Evolutionary conservation across 148 eudicot species (phyloP), one percentile per base, ranked within the genome.

Genomic region (Selenicereus undatus): DNA sequence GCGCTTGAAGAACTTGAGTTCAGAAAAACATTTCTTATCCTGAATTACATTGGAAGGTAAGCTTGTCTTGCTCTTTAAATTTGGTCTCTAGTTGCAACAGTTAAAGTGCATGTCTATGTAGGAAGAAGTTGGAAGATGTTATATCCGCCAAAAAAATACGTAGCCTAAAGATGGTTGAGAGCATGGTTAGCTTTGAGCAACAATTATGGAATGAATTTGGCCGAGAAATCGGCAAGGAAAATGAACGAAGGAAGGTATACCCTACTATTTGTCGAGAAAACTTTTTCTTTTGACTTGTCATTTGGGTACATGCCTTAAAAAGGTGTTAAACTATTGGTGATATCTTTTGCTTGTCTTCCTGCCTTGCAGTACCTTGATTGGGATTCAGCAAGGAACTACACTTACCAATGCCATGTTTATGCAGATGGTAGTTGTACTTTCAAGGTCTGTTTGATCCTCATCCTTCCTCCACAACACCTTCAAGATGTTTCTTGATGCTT

Each of bases 31-130:
- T 93, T 93, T 83, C 76, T 93, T 42, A 51, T 93, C 22, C 78
- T 91, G 45, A 89, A 84, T 82, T 93, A 93, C 86, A 78, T 80
- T 73, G 92, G 93, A 81, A 81, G 91, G 96, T 93, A 82, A 82
- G 81, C 64, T 52, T 79, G 7, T 76, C 64, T 84, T 43, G 21
- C 22, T 27, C 18, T 35, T 66, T 79, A 36, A 26, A 26, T 65
- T 26, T 50, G 58, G 65, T 42, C 24, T 58, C 24, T 60, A 24
- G 0, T 43, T 35, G 39, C 60, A 36, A 52, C 43, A 39, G 73
- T 50, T 76, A 20, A 83, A 29, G 24, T 77, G 45, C 79, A 7
- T 85, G 73, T 29, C 68, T 70, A 42, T 82, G 81, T 75, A 94
- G 98, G 81, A 36, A 76, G 21, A 88, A 88, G 87, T 80, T 91